A percentile compares a stretch with the other conserved stretches of the same genome.
phyloP scores from a whole-genome alignment of 1,284 basidiomycete species.

The Austropuccinia psidii region DNA sequence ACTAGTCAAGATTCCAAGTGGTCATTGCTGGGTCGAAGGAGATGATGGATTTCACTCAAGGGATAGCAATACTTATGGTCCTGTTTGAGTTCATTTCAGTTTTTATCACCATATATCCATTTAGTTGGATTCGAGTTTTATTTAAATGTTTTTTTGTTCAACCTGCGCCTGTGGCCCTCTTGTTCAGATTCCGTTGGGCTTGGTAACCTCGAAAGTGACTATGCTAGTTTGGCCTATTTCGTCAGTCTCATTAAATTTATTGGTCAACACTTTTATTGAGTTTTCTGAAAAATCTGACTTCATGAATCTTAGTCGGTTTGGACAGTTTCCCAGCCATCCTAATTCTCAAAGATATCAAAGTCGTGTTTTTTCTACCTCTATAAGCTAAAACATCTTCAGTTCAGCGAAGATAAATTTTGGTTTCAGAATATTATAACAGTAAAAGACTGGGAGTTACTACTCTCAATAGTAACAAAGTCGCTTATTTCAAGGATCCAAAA shows the following conservation, averaged over 20 bases:
- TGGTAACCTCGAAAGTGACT: background rate
- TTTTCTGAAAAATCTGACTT: too few species aligned
- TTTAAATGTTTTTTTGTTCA: background rate
- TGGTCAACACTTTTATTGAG: too few species aligned
- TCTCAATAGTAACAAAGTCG: too few species aligned
- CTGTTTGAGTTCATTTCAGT: slow-evolving; percentile 52
- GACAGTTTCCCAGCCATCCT: too few species aligned
- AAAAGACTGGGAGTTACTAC: too few species aligned
- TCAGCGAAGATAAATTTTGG: too few species aligned
- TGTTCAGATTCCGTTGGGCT: background rate
- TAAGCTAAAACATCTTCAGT: too few species aligned
- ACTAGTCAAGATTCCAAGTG: slow-evolving; percentile 38
- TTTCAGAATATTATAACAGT: too few species aligned
- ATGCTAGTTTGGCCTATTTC: slow-evolving; percentile 6
- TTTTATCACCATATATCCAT: background rate
- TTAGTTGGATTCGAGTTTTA: background rate
- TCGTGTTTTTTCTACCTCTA: too few species aligned
- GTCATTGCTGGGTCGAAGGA: slow-evolving; percentile 54
- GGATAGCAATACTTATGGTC: slow-evolving; percentile 53
- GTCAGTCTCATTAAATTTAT: background rate
- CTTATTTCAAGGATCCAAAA: too few species aligned
- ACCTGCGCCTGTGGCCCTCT: background rate
- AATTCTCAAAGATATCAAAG: too few species aligned
- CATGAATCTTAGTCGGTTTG: too few species aligned
- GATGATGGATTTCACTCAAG: slow-evolving; percentile 51